Conservation (phyloP, 1,284 basidiomycete species). For the Leccinum pachyderme region DNA sequence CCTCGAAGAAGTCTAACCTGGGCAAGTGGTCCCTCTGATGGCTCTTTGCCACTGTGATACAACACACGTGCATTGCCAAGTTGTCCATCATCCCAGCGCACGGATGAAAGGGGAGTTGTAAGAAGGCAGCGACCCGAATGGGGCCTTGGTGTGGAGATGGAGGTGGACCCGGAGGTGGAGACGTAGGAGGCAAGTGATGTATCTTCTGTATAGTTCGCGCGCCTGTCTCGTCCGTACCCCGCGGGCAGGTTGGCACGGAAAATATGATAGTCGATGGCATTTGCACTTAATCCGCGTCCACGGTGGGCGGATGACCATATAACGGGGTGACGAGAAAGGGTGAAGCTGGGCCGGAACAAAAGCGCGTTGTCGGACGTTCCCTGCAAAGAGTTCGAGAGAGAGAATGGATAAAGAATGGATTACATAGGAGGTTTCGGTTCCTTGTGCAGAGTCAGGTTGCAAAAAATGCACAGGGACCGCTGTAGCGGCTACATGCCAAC, state of each 20-base stretch:
- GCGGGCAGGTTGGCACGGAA: slow-evolving; percentile 1
- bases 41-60: background rate
- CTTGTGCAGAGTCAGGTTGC: slow-evolving; percentile 28
- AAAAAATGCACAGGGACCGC: slow-evolving; percentile 39
- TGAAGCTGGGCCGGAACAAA: slow-evolving; percentile 5
- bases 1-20: slow-evolving; percentile 5
- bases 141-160: background rate
- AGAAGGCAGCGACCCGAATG: background rate
- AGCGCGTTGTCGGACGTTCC: slow-evolving; percentile 5
- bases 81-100: background rate
- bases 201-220: background rate
- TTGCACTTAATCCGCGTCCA: slow-evolving; percentile 14
- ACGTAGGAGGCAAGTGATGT: slow-evolving; percentile 2
- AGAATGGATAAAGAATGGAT: slow-evolving; percentile 6
- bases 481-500: slow-evolving; percentile 37
- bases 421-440: slow-evolving; percentile 18
- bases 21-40: slow-evolving; percentile 9
- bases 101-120: background rate
- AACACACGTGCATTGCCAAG: slow-evolving; percentile 2
- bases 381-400: background rate
- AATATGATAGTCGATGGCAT: slow-evolving; percentile 4
- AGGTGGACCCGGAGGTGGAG: slow-evolving; percentile 8
- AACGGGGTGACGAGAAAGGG: background rate
- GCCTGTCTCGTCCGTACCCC: slow-evolving; percentile 1
- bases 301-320: slow-evolving; percentile 7